phyloP scores from a whole-genome alignment of 1,284 basidiomycete species.

The Cryptococcus amylolentus region DNA sequence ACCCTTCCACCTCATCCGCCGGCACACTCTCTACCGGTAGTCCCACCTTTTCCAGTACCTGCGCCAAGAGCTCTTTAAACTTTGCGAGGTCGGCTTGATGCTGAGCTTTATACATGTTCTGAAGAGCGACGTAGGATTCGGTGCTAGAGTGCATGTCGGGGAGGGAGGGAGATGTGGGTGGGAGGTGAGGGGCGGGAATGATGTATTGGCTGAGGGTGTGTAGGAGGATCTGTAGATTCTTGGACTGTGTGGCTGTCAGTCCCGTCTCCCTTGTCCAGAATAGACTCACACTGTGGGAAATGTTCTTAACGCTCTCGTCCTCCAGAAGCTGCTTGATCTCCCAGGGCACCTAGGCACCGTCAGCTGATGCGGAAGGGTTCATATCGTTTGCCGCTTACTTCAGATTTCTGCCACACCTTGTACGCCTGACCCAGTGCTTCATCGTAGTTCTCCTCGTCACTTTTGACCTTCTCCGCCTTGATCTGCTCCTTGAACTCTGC shows the following conservation, averaged over 20 bases:
- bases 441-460: constrained; percentile 94
- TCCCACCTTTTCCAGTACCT: constrained; percentile 34
- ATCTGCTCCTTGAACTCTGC: constrained; percentile 67
- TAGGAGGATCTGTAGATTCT: constrained; percentile 84
- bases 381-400: constrained; percentile 40
- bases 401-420: constrained; percentile 65
- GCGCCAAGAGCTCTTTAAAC: constrained; percentile 42
- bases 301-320: constrained; percentile 56
- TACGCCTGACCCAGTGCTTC: constrained; percentile 81
- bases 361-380: not conserved
- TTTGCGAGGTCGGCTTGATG: constrained; percentile 36
- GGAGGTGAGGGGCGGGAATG: constrained; percentile 51
- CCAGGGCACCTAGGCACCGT: constrained; percentile 56
- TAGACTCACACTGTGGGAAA: constrained; percentile 45
- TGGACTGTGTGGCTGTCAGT: constrained; percentile 42
- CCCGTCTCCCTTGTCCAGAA: not conserved
- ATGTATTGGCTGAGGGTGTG: constrained; percentile 63
- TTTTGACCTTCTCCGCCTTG: constrained; percentile 52
- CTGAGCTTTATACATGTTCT: constrained; percentile 47
- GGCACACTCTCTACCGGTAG: constrained; percentile 51
- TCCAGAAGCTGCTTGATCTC: constrained; percentile 65
- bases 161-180: constrained; percentile 65
- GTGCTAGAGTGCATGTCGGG: constrained; percentile 98
- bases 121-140: constrained; percentile 58
- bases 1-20: constrained; percentile 62